Evolutionary conservation across 2,329 filamentous ascomycete genomes (phyloP).

Genomic region (Sclerotinia trifoliorum): DNA sequence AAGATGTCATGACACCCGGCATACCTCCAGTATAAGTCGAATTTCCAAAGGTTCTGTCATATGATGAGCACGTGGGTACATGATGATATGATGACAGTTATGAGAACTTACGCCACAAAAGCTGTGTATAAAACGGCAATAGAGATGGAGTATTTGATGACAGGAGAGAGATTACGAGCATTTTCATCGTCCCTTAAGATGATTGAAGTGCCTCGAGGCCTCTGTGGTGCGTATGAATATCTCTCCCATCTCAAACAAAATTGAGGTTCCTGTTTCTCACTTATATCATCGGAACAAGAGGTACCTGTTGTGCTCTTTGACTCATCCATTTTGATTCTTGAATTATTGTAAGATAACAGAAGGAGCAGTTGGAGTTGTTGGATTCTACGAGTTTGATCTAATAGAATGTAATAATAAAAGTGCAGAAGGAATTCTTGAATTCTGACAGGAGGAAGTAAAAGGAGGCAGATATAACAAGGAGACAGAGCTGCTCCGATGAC

Average conservation of each 20-base stretch:
- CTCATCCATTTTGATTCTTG: neutral
- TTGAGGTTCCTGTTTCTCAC: constrained; percentile 5
- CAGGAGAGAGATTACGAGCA: neutral
- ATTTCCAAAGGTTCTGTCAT: constrained; percentile 23
- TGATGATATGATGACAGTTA: neutral
- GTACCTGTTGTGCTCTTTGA: neutral
- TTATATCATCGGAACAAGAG: neutral
- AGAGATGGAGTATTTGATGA: constrained; percentile 10
- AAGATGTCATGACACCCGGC: constrained; percentile 15
- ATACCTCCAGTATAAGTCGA: constrained; percentile 23
- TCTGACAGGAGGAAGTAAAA: neutral
- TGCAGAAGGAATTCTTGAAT: neutral
- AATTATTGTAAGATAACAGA: neutral
- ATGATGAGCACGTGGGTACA: neutral
- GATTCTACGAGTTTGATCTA: neutral
- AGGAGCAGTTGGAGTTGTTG: neutral
- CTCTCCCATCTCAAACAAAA: constrained; percentile 15
- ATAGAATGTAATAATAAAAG: neutral
- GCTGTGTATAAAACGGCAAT: constrained; percentile 13
- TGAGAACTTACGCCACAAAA: constrained; percentile 13
- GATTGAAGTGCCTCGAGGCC: constrained; percentile 12
- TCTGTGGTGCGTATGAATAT: constrained; percentile 10
- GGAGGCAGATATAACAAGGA: neutral
- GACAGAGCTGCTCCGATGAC: neutral
- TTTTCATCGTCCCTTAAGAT: neutral